Evolutionary conservation across 768 basidiomycete species (phyloP), one percentile per base, ranked within the genome.

Genomic region (Tubosaeta brunneosetosa): DNA sequence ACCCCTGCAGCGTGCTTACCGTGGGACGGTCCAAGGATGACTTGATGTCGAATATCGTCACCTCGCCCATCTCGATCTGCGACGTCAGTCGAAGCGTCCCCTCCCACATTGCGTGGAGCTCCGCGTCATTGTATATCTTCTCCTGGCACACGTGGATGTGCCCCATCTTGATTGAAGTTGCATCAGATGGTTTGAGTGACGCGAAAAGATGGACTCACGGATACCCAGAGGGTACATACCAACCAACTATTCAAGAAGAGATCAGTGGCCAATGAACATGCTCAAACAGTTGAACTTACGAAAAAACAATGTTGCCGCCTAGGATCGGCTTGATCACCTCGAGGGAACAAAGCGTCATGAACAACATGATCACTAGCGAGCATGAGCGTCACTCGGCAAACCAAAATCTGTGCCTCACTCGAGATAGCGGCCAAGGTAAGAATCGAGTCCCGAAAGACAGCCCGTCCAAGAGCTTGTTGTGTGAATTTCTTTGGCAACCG

Each of bases 221-320:
- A 55, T 25, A 57, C 9, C 52, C 57, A 64, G 17, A 64, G 55
- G 17, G 51, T 16, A 26, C 38, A 49, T 11, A 61, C 49, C 3
- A 64, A 44, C 62, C 62, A 61, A 37, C 63, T 64, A 44, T n/a
- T 12, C n/a, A 50, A 12, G 43, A 3, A 12, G 34, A 33, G 7
- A 32, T 48, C 12, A 26, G 51, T 26, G 26, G 13, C 8, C 32
- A 17, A n/a, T 44, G 16, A 34, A 11, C 25, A 9, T n/a, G 6
- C 9, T 45, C 17, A 3, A 27, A 38, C 4, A 25, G 16, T 17
- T 32, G 4, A 10, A 55, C 64, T 19, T 32, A 62, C 64, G 60
- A 56, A 45, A 60, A 66, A 1, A 51, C 48, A 1, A 66, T 43
- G 26, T 66, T 66, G n/a, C 58, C 56, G 8, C 50, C 49, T 52